Evolutionary conservation across 345 rosid species (phyloP).

Genomic region (Luvunga scandens): DNA sequence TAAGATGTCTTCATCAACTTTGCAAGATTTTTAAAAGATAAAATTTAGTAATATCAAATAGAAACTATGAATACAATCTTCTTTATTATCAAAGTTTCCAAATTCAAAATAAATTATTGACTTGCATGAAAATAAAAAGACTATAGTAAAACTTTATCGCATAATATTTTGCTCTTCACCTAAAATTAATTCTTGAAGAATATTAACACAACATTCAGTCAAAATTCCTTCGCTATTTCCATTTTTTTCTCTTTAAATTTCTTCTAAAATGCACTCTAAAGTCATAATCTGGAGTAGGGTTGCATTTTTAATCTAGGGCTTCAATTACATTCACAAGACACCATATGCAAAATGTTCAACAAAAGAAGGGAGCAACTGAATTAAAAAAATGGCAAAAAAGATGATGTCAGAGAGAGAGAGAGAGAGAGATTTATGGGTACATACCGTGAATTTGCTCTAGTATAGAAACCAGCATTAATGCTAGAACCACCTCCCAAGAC

Average conservation of each 20-base stretch:
- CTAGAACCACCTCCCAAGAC: conserved; percentile 89
- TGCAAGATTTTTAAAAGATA: background rate
- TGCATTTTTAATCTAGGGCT: background rate
- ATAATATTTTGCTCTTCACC: background rate
- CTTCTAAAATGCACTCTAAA: too few species aligned
- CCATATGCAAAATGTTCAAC: background rate
- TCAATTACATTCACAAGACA: background rate
- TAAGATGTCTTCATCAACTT: background rate
- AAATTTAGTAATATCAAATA: background rate
- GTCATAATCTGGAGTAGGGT: background rate
- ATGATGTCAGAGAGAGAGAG: background rate
- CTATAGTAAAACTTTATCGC: background rate
- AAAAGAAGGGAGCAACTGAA: too few species aligned
- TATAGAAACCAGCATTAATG: conserved; percentile 97
- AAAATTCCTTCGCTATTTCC: background rate
- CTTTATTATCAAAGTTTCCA: background rate
- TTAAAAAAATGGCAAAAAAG: too few species aligned
- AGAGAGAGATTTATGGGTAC: conserved; percentile 2
- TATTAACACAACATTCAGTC: background rate
- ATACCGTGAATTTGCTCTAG: conserved; percentile 71
- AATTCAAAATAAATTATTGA: background rate
- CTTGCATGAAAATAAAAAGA: background rate
- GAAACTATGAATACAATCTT: background rate
- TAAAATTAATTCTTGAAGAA: background rate
- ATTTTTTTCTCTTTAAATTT: too few species aligned